Conservation (phyloP, 441 rosid genomes). For the Lepidium campestre region DNA sequence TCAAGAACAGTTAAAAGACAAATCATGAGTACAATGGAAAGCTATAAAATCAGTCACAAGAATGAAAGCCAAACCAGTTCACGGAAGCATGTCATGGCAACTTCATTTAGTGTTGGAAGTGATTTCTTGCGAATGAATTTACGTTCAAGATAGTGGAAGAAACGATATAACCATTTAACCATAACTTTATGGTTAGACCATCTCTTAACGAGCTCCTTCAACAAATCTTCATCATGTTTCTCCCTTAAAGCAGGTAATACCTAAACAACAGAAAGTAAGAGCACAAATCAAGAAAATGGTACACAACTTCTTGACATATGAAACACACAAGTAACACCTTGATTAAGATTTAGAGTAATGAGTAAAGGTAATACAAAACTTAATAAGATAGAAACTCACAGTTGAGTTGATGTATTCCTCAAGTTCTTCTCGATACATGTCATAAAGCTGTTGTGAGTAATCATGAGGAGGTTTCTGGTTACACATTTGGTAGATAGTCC, state of each 20-base stretch:
- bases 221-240: slow-evolving; percentile 86
- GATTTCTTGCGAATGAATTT: slow-evolving; percentile 74
- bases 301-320: background rate
- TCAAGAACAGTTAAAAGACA: background rate
- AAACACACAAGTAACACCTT: background rate
- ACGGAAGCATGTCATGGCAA: slow-evolving; percentile 82
- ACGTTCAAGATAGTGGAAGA: slow-evolving; percentile 83
- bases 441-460: slow-evolving; percentile 85
- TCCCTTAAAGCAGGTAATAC: slow-evolving; percentile 69
- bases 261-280: slow-evolving; percentile 30
- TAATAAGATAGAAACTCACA: slow-evolving; percentile 35
- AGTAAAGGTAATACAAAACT: background rate
- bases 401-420: slow-evolving; percentile 61
- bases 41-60: background rate
- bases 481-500: slow-evolving; percentile 89
- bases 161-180: slow-evolving; percentile 87
- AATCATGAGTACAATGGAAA: slow-evolving; percentile 4
- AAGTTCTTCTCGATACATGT: slow-evolving; percentile 68
- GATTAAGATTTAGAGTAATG: background rate
- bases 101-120: slow-evolving; percentile 73
- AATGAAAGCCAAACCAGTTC: slow-evolving; percentile 51
- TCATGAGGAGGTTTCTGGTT: slow-evolving; percentile 86
- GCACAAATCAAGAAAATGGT: background rate
- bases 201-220: slow-evolving; percentile 79
- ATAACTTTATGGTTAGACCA: slow-evolving; percentile 89